Base-by-base conservation (phyloP, 2,329 filamentous ascomycete genomes). In the Phyllosticta citribraziliensis region DNA sequence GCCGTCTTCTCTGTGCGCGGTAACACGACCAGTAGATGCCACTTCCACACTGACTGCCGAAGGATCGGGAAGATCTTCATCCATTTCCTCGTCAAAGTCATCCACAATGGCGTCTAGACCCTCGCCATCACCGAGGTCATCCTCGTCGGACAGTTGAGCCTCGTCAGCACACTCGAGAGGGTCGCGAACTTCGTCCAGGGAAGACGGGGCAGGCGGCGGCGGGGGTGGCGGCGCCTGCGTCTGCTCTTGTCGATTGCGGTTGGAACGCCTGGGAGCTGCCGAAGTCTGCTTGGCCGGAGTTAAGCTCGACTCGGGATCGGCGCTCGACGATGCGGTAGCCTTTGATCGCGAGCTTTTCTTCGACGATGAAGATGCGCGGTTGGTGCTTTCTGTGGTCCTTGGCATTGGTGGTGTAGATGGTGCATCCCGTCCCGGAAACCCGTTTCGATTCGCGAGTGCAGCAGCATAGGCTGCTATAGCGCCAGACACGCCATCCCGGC, bases 141-240 rank as follows among this genome's bases (percentile, higher is more conserved):
- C 87, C 14, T 87, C 85, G 40, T 89, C 88, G 14, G 86, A 87
- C 12, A 97, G 74, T 59, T 90, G 89, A 71, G 88, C 88, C 75
- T 97, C 93, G 70, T 97, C 93, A 8, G 91, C 92, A 72, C 93
- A 97, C 75, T 97, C 94, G 3, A 97, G 78, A 2, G 88, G 86
- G 67, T 88, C 85, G 30, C 35, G 33, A 17, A 62, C 40, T 20
- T 63, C 58, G 19, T 60, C 57, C 10, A 60, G 24, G 4, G 61
- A 62, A 19, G 61, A 59, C 52, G 70, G 67, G 55, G 64, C 68
- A 8, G 80, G 79, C 6, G 79, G 76, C 4, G 78, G 73, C 4
- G 79, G 75, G 3, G 81, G 79, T 1, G 78, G 76, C n/a, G 83
- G 80, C n/a, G 78, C 74, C 35, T 79, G 75, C 17, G 80, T 60